Conservation (phyloP, 768 basidiomycete genomes). For the Lactifluus echinatus region DNA sequence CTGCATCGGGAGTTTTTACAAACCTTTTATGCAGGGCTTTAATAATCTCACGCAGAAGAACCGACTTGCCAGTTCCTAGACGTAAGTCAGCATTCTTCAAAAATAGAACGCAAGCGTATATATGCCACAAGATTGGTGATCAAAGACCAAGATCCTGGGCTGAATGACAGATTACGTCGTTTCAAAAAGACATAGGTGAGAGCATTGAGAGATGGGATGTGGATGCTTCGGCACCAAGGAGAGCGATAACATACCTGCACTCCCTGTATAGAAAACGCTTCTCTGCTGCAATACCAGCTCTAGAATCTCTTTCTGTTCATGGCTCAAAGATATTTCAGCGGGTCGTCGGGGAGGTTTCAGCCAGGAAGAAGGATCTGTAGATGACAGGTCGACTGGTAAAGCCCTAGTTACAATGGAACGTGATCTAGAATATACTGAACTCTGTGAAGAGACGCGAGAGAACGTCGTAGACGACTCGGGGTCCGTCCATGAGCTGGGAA, state of each 20-base stretch:
- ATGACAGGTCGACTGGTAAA: slow-evolving; percentile 6
- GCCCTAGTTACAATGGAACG: not conserved
- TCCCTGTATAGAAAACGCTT: slow-evolving; percentile 93
- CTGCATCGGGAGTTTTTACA: slow-evolving; percentile 50
- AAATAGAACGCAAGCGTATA: not conserved
- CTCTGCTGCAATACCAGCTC: slow-evolving; percentile 62
- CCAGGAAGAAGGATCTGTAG: slow-evolving; percentile 19
- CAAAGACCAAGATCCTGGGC: slow-evolving; percentile 2
- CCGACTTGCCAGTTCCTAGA: slow-evolving; percentile 92
- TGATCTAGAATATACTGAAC: not conserved
- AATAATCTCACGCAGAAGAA: slow-evolving; percentile 89
- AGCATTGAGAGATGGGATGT: not conserved
- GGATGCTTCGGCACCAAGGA: slow-evolving; percentile 2
- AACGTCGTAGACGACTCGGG: not conserved
- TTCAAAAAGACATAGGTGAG: not conserved
- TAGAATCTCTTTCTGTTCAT: slow-evolving; percentile 81
- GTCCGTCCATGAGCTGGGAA: slow-evolving; percentile 18
- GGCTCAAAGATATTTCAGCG: slow-evolving; percentile 56
- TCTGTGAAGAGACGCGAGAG: not conserved
- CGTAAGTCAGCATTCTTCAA: not conserved
- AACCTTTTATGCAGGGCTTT: slow-evolving; percentile 52
- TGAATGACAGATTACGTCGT: not conserved
- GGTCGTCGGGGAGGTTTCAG: slow-evolving; percentile 22
- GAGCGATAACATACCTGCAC: slow-evolving; percentile 60
- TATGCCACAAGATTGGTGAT: not conserved